Percentiles rank a stretch among this genome's conserved stretches.
phyloP scores from a whole-genome alignment of 371 early-diverging fungal species.

The Rhizopus arrhizus region DNA sequence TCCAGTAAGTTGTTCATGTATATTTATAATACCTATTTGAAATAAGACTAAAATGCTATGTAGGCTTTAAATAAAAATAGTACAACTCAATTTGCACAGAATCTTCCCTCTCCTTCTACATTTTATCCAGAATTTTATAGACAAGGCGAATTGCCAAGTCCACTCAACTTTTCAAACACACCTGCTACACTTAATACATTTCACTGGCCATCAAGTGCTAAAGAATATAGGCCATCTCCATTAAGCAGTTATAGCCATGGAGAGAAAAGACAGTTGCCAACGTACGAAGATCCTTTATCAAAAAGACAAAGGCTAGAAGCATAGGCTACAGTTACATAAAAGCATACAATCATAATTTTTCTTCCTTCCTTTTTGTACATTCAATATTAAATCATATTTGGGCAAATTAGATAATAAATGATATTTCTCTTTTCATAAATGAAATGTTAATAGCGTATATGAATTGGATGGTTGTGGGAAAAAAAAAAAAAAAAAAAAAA shows the following conservation, averaged over 20 bases:
- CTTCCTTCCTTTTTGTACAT: not conserved
- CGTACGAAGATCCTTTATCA: slow-evolving; percentile 11
- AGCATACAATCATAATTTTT: slow-evolving; percentile 4
- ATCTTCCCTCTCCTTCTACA: slow-evolving; percentile 74
- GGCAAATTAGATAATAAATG: too few relatives aligned
- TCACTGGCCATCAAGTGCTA: slow-evolving; percentile 59
- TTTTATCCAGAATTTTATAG: slow-evolving; percentile 79
- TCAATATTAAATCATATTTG: too few relatives aligned
- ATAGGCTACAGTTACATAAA: not conserved
- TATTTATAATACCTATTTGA: not conserved
- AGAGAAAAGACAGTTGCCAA: not conserved
- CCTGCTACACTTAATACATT: slow-evolving; percentile 60
- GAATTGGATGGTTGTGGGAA: too few relatives aligned
- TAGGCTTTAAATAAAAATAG: slow-evolving; percentile 29
- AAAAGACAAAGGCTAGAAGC: slow-evolving; percentile 18
- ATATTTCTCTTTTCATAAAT: too few relatives aligned
- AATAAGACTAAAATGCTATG: slow-evolving; percentile 5
- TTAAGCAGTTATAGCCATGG: slow-evolving; percentile 14
- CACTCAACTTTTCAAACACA: slow-evolving; percentile 60
- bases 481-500: too few relatives aligned
- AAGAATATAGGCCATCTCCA: slow-evolving; percentile 34
- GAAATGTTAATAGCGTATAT: too few relatives aligned
- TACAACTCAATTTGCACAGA: slow-evolving; percentile 69
- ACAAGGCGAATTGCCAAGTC: slow-evolving; percentile 64
- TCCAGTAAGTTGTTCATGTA: too few relatives aligned